Conservation (phyloP, 2,329 filamentous ascomycete species). For the Fusarium sp. region DNA sequence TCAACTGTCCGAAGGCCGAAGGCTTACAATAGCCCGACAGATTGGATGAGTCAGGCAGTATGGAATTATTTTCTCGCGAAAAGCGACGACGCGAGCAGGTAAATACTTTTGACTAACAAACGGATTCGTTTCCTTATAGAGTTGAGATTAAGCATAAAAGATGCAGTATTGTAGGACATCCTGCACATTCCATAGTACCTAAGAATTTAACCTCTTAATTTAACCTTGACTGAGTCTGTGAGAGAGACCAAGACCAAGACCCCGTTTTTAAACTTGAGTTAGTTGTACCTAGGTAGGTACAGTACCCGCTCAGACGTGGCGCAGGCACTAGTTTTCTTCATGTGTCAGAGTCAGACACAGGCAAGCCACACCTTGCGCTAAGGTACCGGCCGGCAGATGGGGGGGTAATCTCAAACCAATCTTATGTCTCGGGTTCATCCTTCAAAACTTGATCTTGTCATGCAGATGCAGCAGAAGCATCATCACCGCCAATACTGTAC, state of each 20-base stretch:
- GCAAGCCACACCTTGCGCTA: slow-evolving; percentile 10
- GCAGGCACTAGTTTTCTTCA: background rate
- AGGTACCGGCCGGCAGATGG: background rate
- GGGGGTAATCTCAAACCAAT: background rate
- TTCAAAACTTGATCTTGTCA: background rate
- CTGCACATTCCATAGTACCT: background rate
- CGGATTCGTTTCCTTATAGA: background rate
- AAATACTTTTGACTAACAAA: background rate
- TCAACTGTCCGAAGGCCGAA: slow-evolving; percentile 44
- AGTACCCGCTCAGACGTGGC: slow-evolving; percentile 1
- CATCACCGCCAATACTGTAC: background rate
- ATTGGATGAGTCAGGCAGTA: slow-evolving; percentile 36
- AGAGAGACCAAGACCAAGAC: background rate
- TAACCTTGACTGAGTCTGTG: slow-evolving; percentile 6
- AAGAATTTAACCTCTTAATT: background rate
- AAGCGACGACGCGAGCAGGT: slow-evolving; percentile 23
- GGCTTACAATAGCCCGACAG: slow-evolving; percentile 37
- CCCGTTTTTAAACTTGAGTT: background rate
- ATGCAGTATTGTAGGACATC: background rate
- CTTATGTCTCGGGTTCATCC: background rate
- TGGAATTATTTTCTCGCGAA: background rate
- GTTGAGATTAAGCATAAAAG: slow-evolving; percentile 11
- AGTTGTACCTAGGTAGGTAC: background rate
- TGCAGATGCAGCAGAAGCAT: background rate
- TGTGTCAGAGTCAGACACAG: background rate